These are phyloP conservation scores for Thermoascus crustaceus DNA, from an alignment of 2,329 filamentous ascomycete genomes.

Conservation along the genomic window DNA sequence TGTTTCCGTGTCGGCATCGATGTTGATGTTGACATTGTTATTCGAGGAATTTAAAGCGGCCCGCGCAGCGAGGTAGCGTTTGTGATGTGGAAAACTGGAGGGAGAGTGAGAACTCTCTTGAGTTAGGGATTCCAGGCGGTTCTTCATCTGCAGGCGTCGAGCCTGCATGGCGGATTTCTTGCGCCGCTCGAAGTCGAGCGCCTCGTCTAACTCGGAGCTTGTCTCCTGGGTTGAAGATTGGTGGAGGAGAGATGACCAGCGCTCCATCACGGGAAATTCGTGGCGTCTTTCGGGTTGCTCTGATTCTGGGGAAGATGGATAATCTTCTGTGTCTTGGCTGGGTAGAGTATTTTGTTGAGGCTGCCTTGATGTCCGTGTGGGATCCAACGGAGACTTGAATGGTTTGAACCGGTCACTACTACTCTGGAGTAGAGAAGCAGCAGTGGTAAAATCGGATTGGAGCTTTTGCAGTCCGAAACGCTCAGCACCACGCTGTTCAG, in stretches of 20 bases:
- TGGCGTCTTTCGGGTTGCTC: slow-evolving; percentile 10
- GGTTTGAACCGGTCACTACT: too few species aligned
- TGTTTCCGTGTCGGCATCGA: neutral
- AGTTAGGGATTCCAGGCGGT: slow-evolving; percentile 1
- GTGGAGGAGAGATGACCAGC: slow-evolving; percentile 17
- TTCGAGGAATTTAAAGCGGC: slow-evolving; percentile 13
- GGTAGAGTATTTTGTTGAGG: too few species aligned
- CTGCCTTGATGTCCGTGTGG: too few species aligned
- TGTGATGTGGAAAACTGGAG: slow-evolving; percentile 22
- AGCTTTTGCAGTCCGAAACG: too few species aligned
- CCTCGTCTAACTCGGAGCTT: slow-evolving; percentile 18
- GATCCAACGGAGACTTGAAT: slow-evolving; percentile 7
- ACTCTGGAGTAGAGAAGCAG: too few species aligned
- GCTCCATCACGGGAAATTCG: slow-evolving; percentile 16
- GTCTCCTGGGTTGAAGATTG: slow-evolving; percentile 7
- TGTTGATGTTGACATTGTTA: neutral
- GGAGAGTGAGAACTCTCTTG: slow-evolving; percentile 5
- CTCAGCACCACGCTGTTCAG: neutral
- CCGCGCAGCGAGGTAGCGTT: slow-evolving; percentile 23
- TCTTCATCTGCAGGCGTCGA: slow-evolving; percentile 15
- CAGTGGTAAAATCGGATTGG: too few species aligned
- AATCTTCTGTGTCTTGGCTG: too few species aligned
- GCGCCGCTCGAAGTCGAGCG: slow-evolving; percentile 32
- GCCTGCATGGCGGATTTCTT: slow-evolving; percentile 27
- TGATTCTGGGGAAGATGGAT: neutral